Base-by-base conservation (phyloP, 345 rosid genomes). In the Salix purpurea region DNA sequence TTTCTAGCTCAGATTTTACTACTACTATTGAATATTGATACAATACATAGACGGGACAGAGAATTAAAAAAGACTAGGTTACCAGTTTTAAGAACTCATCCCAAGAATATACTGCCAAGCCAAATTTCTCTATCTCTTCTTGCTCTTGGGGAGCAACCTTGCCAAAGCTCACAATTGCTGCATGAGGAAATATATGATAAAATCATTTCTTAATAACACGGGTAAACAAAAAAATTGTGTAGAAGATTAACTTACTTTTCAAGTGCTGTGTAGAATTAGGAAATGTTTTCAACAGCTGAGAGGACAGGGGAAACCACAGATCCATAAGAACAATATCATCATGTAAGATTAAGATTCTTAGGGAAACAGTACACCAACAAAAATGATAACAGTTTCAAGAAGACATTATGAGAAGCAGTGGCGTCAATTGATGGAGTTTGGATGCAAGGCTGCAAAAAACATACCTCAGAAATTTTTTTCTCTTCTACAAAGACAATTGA, bases 101-200 rank as follows among this genome's bases (percentile, higher is more conserved):
- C 98, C 98, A 96, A 71, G 96, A 78, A 82, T 94, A 91, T 50
- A 84, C 84, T 30, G 82, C 80, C 81, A 92, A 75, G 48, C 92
- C 93, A 79, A 73, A 82, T 79, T 83, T 88, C 79, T 86, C 88
- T 80, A 87, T 88, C 78, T 87, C 91, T 80, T 81, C 90, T 81
- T 77, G 89, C 78, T 96, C 90, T 74, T 83, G 88, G 60, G 80
- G 75, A 73, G 93, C 82, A 78, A 92, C 84, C 86, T 86, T 90
- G 72, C 98, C 97, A 83, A 96, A 94, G 85, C 99, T 96, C 82
- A 96, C 97, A 80, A 96, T 86, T 85, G 94, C 99, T 94, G 83
- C 88, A 83, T 6, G 68, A 65, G 21, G 62, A 80, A 67, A 46
- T 60, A 70, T n/a, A 74, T 67, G 26, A 40, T 30, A 74, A 23